These are phyloP conservation scores for Xanthoconium separans DNA, from an alignment of 1,284 basidiomycete species.

Conservation along the genomic window DNA sequence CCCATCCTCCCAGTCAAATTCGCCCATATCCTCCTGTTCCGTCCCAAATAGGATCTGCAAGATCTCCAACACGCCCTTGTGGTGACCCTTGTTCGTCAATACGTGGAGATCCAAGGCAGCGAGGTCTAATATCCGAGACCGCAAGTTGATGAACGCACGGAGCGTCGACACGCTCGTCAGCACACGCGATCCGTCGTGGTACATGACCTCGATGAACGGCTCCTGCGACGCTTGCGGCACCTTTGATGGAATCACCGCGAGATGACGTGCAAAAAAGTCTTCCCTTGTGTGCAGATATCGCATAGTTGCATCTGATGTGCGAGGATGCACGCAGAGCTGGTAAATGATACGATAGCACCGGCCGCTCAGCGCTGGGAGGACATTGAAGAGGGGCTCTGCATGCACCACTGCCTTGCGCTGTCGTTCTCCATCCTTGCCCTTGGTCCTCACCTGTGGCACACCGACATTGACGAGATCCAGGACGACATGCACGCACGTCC, in stretches of 20 bases:
- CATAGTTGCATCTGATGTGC: slow-evolving; percentile 81
- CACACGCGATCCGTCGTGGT: slow-evolving; percentile 72
- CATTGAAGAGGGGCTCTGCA: slow-evolving; percentile 57
- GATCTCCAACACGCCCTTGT: slow-evolving; percentile 68
- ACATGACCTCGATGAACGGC: slow-evolving; percentile 67
- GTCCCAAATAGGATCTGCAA: slow-evolving; percentile 75
- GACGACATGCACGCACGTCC: slow-evolving; percentile 80
- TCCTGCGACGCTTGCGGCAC: slow-evolving; percentile 48
- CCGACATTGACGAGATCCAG: slow-evolving; percentile 75
- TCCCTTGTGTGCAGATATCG: slow-evolving; percentile 88
- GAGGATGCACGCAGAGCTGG: slow-evolving; percentile 84
- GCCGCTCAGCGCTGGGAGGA: slow-evolving; percentile 82
- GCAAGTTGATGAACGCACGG: slow-evolving; percentile 78
- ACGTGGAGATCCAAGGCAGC: slow-evolving; percentile 90
- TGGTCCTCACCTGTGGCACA: slow-evolving; percentile 54
- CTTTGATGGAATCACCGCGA: slow-evolving; percentile 69
- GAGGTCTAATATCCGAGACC: slow-evolving; percentile 84
- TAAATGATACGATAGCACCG: slow-evolving; percentile 82
- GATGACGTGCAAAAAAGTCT: slow-evolving; percentile 87
- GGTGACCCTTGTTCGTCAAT: slow-evolving; percentile 74
- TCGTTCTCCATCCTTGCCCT: slow-evolving; percentile 43
- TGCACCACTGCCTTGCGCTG: slow-evolving; percentile 33
- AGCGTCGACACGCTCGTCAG: slow-evolving; percentile 73
- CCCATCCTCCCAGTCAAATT: slow-evolving; percentile 43
- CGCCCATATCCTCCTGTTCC: slow-evolving; percentile 47